Evolutionary conservation across 768 basidiomycete species (phyloP).

Genomic region (Boletus subcaerulescens): DNA sequence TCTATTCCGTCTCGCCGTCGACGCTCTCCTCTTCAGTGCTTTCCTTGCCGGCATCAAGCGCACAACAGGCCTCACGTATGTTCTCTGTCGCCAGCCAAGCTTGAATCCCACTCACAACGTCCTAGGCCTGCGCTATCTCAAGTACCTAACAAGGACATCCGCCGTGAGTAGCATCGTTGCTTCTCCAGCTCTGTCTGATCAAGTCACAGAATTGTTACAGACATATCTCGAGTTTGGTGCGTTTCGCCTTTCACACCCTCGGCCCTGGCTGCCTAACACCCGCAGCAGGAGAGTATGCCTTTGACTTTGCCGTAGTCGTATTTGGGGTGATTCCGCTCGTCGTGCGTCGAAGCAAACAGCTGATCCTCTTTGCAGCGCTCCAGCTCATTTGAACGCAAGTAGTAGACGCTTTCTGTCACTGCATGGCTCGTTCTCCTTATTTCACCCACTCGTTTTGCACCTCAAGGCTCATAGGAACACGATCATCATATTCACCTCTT

Average conservation of each 20-base stretch:
- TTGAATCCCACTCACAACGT: background rate
- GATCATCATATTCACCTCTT: slow-evolving; percentile 1
- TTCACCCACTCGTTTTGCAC: background rate
- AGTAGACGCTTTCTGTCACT: background rate
- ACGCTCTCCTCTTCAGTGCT: slow-evolving; percentile 75
- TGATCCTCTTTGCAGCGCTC: slow-evolving; percentile 50
- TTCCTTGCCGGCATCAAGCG: slow-evolving; percentile 84
- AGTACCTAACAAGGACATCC: slow-evolving; percentile 86
- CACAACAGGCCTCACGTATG: slow-evolving; percentile 83
- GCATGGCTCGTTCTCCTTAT: background rate
- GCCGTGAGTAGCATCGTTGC: slow-evolving; percentile 54
- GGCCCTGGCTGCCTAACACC: background rate
- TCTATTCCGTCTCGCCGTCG: slow-evolving; percentile 65
- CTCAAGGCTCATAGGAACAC: background rate
- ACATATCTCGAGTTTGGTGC: slow-evolving; percentile 80
- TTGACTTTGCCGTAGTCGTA: slow-evolving; percentile 83
- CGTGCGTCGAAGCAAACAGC: background rate
- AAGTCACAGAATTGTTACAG: slow-evolving; percentile 56
- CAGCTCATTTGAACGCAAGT: slow-evolving; percentile 62
- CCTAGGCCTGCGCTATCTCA: slow-evolving; percentile 66
- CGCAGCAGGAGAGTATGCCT: slow-evolving; percentile 70
- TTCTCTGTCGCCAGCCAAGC: slow-evolving; percentile 4
- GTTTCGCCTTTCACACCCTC: slow-evolving; percentile 18
- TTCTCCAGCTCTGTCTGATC: background rate
- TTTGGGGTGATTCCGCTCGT: slow-evolving; percentile 54